Evolutionary conservation across 2,329 filamentous ascomycete species (phyloP), one percentile per base, ranked within the genome.

Genomic region (Botryotinia globosa): DNA sequence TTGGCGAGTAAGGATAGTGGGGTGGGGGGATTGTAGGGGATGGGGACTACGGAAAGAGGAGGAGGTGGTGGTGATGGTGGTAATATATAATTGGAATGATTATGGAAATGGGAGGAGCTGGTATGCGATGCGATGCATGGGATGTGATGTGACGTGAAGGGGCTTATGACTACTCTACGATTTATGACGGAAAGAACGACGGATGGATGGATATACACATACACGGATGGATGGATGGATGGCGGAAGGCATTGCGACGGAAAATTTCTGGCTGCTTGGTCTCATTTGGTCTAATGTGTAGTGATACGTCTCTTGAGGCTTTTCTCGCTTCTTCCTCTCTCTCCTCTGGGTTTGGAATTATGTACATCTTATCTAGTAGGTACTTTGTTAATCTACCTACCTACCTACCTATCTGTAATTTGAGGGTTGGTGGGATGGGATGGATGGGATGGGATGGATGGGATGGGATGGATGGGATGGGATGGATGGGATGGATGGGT

Each of bases 1-100:
- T 44, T 37, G 29, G 68, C 42, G 32, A 64, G 68, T 63, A 63
- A 70, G 25, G 58, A 70, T 51, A 70, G 68, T 54, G 68, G 68
- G 42, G 45, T 70, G 4, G 68, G 56, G 3, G 68, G 68, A 1
- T 39, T 71, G 14, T 66, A 51, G 14, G 32, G 32, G 32, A 9
- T 6, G 32, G 10, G 4, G 54, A 22, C 7, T 32, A 20, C 0
- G 58, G 32, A 18, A 4, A 10, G 32, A 39, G 58, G 10, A 34
- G 6, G 56, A 10, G 34, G 22, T 8, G 5, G 58, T n/a, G 5
- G 58, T n/a, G 32, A n/a, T n/a, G n/a, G 25, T 39, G 22, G 58
- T 62, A 62, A 62, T 39, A 39, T 62, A n/a, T 62, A 56, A 56
- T 56, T 56, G 14, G 14, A 56, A 56, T 18, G 3, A 56, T 10